Conservation (phyloP, 1,284 basidiomycete species). For the Wallemia ichthyophaga region DNA sequence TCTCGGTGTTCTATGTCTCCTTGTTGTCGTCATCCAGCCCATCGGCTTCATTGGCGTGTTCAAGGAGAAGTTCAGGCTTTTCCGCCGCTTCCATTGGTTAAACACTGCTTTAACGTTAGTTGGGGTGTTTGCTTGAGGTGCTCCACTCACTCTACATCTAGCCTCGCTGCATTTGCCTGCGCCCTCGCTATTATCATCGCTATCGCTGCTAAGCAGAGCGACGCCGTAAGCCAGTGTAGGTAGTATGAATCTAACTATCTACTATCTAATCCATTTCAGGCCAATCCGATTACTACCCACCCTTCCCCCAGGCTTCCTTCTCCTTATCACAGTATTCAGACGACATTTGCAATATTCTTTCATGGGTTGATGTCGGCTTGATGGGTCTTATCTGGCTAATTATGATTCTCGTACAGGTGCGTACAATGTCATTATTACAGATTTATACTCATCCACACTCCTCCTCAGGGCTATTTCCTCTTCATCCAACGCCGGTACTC, state of each 20-base stretch:
- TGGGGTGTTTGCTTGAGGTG: not conserved
- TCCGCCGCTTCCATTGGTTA: conserved; percentile 38
- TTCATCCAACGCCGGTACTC: conserved; percentile 42
- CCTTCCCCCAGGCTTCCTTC: conserved; percentile 14
- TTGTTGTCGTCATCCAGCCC: conserved; percentile 36
- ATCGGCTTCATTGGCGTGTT: conserved; percentile 55
- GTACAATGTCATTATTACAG: conserved; percentile 8
- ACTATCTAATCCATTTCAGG: not conserved
- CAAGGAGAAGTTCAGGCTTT: conserved; percentile 41
- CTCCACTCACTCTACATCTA: conserved; percentile 4
- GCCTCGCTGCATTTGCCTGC: conserved; percentile 33
- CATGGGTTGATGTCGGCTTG: conserved; percentile 69
- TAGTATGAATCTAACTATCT: not conserved
- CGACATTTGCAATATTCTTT: conserved; percentile 26
- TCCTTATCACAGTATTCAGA: conserved; percentile 2
- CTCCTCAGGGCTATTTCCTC: conserved; percentile 24
- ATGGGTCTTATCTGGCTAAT: conserved; percentile 61
- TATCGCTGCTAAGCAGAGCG: conserved; percentile 38
- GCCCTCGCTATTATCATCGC: conserved; percentile 49
- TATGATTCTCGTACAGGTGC: conserved; percentile 39
- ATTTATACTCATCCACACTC: not conserved
- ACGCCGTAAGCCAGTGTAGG: conserved; percentile 35
- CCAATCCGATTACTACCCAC: conserved; percentile 9
- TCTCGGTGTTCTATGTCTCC: conserved; percentile 40
- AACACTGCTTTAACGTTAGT: conserved; percentile 21